Evolutionary conservation across 306 rosid genomes (phyloP).

Genomic region (Castanospermum australe): DNA sequence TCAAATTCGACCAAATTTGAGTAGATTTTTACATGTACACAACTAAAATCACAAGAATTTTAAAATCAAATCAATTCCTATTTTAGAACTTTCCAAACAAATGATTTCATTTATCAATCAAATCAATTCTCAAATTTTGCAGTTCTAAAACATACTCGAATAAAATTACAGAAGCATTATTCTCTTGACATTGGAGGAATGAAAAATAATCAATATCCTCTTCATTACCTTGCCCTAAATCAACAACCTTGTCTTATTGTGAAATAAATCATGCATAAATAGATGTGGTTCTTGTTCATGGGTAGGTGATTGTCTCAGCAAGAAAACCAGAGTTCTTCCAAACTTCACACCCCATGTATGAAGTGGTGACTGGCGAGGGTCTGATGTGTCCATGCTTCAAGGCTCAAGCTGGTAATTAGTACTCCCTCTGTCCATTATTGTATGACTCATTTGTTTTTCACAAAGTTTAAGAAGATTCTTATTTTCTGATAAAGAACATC

Average conservation of each 20-base stretch:
- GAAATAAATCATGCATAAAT: slow-evolving; percentile 15
- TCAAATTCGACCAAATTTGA: too few species aligned
- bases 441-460: slow-evolving; percentile 2
- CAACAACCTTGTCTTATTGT: not conserved
- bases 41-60: too few species aligned
- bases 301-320: slow-evolving; percentile 90
- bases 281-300: slow-evolving; percentile 8
- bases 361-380: slow-evolving; percentile 97
- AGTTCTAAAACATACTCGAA: too few species aligned
- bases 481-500: not conserved
- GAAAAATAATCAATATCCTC: not conserved
- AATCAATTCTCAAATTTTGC: too few species aligned
- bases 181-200: slow-evolving; percentile 4
- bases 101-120: too few species aligned
- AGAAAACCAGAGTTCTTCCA: slow-evolving; percentile 99
- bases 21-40: too few species aligned
- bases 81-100: too few species aligned
- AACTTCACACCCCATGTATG: slow-evolving; percentile 90
- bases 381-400: slow-evolving; percentile 97
- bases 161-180: not conserved
- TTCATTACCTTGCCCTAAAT: not conserved
- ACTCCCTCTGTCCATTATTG: not conserved
- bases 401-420: slow-evolving; percentile 73
- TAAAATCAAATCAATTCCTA: too few species aligned
- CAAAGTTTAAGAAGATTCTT: not conserved